Evolutionary conservation across 352 stramenopile genomes (phyloP).

Genomic region (Phytopythium cucurbitacearum): DNA sequence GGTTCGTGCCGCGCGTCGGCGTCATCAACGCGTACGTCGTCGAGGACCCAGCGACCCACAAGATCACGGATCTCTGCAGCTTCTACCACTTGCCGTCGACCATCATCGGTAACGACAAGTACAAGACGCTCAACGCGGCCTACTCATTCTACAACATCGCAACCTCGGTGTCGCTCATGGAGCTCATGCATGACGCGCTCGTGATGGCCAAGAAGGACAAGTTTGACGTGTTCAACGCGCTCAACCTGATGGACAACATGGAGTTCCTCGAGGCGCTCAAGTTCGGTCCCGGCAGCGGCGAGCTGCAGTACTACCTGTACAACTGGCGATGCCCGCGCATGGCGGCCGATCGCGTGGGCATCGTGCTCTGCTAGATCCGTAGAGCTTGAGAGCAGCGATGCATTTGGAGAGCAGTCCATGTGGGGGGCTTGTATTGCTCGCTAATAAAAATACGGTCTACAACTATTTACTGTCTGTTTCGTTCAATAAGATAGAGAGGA

Average conservation of each 20-base stretch:
- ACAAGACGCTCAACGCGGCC: conserved; percentile 93
- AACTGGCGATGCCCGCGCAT: conserved; percentile 77
- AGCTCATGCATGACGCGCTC: conserved; percentile 70
- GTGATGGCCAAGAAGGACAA: conserved; percentile 48
- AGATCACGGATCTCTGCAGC: conserved; percentile 93
- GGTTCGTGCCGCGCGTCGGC: conserved; percentile 92
- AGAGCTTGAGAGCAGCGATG: background rate
- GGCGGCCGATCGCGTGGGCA: conserved; percentile 39
- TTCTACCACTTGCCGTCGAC: conserved; percentile 98
- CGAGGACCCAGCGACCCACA: conserved; percentile 43
- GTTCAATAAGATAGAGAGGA: background rate
- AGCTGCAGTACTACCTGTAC: conserved; percentile 78
- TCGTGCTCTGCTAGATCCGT: conserved; percentile 38
- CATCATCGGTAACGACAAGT: conserved; percentile 93
- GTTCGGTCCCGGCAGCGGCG: conserved; percentile 51
- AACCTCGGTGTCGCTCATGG: conserved; percentile 42
- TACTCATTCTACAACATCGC: conserved; percentile 98
- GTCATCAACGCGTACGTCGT: conserved; percentile 95
- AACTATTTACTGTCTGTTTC: background rate
- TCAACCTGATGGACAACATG: conserved; percentile 66
- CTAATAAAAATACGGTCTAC: background rate
- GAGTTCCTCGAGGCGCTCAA: conserved; percentile 54
- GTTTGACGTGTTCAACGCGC: conserved; percentile 65
- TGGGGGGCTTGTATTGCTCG: background rate
- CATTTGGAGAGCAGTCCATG: background rate